These are phyloP conservation scores for Tillandsia leiboldiana DNA, from an alignment of 176 grass and related monocot species.

Conservation along the genomic window DNA sequence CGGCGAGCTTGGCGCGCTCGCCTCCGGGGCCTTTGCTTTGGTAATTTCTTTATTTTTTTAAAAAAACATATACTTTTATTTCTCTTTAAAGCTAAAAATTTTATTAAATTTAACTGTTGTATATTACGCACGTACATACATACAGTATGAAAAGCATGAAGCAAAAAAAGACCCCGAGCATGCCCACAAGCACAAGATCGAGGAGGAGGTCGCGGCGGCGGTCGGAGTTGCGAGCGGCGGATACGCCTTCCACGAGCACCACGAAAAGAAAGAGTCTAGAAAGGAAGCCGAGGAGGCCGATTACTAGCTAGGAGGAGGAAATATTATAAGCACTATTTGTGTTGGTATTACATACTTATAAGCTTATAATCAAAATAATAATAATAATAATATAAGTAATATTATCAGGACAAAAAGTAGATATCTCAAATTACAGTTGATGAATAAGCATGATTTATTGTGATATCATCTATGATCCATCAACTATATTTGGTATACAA, in stretches of 20 bases:
- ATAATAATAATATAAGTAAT: too few relatives aligned
- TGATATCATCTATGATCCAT: too few relatives aligned
- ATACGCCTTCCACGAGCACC: conserved; percentile 76
- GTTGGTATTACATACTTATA: too few relatives aligned
- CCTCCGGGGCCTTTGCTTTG: conserved; percentile 58
- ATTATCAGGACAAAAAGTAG: too few relatives aligned
- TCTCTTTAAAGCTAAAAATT: too few relatives aligned
- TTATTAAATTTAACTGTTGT: too few relatives aligned
- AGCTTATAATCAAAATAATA: too few relatives aligned
- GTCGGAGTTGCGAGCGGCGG: conserved; percentile 54
- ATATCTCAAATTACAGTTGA: too few relatives aligned
- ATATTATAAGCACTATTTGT: too few relatives aligned
- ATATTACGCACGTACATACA: neutral
- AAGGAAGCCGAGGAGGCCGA: conserved; percentile 58
- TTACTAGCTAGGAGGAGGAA: neutral
- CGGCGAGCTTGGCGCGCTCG: conserved; percentile 46
- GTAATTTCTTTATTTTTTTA: conserved; percentile 22
- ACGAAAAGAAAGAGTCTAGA: conserved; percentile 78
- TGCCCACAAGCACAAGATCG: conserved; percentile 70
- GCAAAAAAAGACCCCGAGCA: conserved; percentile 78
- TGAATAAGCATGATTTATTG: too few relatives aligned
- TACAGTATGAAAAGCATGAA: conserved; percentile 84
- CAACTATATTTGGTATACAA: too few relatives aligned
- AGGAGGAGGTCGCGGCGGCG: conserved; percentile 63
- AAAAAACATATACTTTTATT: neutral